Percentiles rank a stretch among this genome's conserved stretches.
These are phyloP conservation scores for Biancaea sappan DNA, from an alignment of 306 rosid species.

Conservation along the genomic window DNA sequence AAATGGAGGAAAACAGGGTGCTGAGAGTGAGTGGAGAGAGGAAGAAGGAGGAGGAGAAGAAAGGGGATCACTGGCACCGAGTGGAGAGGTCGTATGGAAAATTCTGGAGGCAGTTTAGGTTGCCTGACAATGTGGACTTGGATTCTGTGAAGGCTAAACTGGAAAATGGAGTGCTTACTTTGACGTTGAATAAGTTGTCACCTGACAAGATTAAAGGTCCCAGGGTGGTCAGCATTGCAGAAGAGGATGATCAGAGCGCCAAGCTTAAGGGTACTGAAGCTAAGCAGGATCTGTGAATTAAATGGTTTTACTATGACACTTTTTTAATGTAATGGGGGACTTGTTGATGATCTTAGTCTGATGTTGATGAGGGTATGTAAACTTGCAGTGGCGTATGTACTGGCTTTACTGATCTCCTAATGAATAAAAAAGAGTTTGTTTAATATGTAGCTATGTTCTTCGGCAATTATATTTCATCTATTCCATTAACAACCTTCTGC, in stretches of 20 bases:
- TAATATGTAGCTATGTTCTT: not conserved
- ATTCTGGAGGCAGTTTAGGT: slow-evolving; percentile 63
- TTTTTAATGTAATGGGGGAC: not conserved
- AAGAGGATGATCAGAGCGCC: slow-evolving; percentile 34
- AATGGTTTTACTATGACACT: slow-evolving; percentile 6
- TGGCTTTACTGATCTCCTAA: not conserved
- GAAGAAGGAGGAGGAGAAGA: slow-evolving; percentile 53
- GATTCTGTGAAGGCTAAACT: slow-evolving; percentile 60
- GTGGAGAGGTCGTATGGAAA: slow-evolving; percentile 61
- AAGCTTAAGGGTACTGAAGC: slow-evolving; percentile 30
- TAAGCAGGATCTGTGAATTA: slow-evolving; percentile 53
- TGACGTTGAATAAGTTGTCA: slow-evolving; percentile 55
- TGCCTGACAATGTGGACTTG: slow-evolving; percentile 59
- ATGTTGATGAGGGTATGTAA: not conserved
- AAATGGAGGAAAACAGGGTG: slow-evolving; percentile 51
- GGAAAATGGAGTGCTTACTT: slow-evolving; percentile 60
- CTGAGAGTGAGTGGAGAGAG: slow-evolving; percentile 67
- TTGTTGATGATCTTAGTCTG: slow-evolving; percentile 19
- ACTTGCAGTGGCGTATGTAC: not conserved
- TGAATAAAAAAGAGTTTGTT: not conserved
- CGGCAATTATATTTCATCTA: not conserved
- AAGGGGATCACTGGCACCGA: slow-evolving; percentile 67
- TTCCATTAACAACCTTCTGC: not conserved
- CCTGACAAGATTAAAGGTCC: slow-evolving; percentile 59
- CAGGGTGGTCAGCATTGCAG: slow-evolving; percentile 53